Percentiles rank a stretch among this genome's conserved stretches.
These are phyloP conservation scores for Candida sonorensis DNA, from an alignment of 805 yeast genomes.

Conservation along the genomic window DNA sequence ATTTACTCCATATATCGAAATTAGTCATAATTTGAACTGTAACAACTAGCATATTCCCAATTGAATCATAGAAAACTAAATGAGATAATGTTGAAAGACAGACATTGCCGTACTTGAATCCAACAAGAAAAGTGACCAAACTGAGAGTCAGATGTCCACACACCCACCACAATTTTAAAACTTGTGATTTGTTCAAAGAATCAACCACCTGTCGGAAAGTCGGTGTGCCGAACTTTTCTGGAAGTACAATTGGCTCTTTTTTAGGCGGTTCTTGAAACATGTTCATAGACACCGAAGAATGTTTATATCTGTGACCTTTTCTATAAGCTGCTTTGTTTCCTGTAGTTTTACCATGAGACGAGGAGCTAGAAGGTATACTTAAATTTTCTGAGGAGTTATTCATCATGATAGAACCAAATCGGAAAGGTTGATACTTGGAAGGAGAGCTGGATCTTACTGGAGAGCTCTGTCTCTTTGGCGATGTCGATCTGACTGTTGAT, in stretches of 20 bases:
- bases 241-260: constrained; percentile 54
- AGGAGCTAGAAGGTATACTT: constrained; percentile 3
- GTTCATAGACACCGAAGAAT: constrained; percentile 93
- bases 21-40: constrained; percentile 78
- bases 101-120: constrained; percentile 49
- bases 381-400: constrained; percentile 18
- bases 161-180: constrained; percentile 53
- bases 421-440: constrained; percentile 45
- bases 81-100: constrained; percentile 78
- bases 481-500: constrained; percentile 21
- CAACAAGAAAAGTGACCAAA: constrained; percentile 48
- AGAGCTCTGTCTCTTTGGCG: constrained; percentile 21
- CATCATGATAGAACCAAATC: constrained; percentile 48
- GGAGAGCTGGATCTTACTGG: constrained; percentile 28
- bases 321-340: constrained; percentile 64
- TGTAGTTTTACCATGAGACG: background rate
- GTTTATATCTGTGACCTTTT: constrained; percentile 93
- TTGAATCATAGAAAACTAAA: constrained; percentile 77
- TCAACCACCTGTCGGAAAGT: constrained; percentile 53
- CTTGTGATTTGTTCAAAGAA: constrained; percentile 55
- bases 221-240: constrained; percentile 69
- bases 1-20: constrained; percentile 84
- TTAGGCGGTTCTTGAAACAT: constrained; percentile 88
- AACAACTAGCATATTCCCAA: constrained; percentile 65
- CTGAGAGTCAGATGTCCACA: constrained; percentile 49